Percentiles rank a stretch among this genome's conserved stretches.
Evolutionary conservation across 768 basidiomycete genomes (phyloP).

Genomic region (Neoboletus subvelutipes): DNA sequence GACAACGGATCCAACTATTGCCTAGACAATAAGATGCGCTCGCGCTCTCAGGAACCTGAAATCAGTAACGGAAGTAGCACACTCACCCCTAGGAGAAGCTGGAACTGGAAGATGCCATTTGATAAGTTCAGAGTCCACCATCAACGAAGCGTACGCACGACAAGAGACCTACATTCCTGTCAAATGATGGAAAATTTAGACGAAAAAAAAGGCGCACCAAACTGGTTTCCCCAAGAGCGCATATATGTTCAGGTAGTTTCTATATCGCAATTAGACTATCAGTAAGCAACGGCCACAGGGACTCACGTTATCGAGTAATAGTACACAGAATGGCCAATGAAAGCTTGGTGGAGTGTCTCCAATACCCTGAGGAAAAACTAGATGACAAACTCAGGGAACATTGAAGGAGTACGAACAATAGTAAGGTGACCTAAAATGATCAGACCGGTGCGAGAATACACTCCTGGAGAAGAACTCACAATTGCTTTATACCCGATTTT

Average conservation of each 20-base stretch:
- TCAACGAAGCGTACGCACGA: slow-evolving; percentile 35
- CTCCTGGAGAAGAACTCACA: slow-evolving; percentile 38
- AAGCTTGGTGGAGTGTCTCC: slow-evolving; percentile 47
- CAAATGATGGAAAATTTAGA: slow-evolving; percentile 2
- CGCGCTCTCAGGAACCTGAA: slow-evolving; percentile 4
- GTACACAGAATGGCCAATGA: slow-evolving; percentile 54
- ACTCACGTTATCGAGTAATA: slow-evolving; percentile 55
- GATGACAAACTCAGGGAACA: not conserved
- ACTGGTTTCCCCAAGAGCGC: slow-evolving; percentile 40
- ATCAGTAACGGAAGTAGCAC: not conserved
- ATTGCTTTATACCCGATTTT: slow-evolving; percentile 47
- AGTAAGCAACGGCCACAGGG: not conserved
- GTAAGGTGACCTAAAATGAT: slow-evolving; percentile 27
- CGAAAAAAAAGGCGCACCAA: slow-evolving; percentile 38
- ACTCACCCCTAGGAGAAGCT: slow-evolving; percentile 41
- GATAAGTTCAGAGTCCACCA: slow-evolving; percentile 7
- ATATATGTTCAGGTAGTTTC: slow-evolving; percentile 40
- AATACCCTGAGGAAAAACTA: slow-evolving; percentile 37
- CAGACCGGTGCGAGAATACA: not conserved
- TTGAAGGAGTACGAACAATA: slow-evolving; percentile 31
- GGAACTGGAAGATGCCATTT: slow-evolving; percentile 35
- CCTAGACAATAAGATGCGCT: slow-evolving; percentile 31
- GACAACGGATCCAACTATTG: slow-evolving; percentile 54
- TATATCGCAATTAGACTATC: slow-evolving; percentile 19
- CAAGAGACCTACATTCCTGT: slow-evolving; percentile 44